Evolutionary conservation across 257 asterid genomes (phyloP), one percentile per base, ranked within the genome.

Genomic region (Hygrophila difformis): DNA sequence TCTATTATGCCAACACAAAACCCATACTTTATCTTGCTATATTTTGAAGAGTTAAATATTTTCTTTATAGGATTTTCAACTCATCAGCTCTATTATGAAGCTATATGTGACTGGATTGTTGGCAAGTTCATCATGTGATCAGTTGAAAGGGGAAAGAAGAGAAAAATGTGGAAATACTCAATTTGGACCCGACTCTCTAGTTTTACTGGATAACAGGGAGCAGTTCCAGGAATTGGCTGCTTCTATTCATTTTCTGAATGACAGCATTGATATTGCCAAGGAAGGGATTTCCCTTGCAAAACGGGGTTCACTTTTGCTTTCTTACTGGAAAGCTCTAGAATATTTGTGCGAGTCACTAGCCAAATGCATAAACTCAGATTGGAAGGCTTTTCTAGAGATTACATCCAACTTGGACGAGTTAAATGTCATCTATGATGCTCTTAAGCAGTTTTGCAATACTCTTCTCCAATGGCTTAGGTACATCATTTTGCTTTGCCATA

Each of bases 311-410:
- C 51, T 51, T 49, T 37, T 63, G 26, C 56, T 65, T 14, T 66
- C 65, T 44, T 74, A 74, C 62, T 79, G 69, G 74, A 75, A 78
- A 61, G 96, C 84, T 50, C 82, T 91, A 47, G 78, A 62, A 59
- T 91, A 77, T 50, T 66, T 82, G 34, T 79, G 94, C 48, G 77
- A 75, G 64, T 78, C 93, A 58, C 57, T 85, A 43, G 96, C 96
- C 10, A 81, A 78, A 47, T 68, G 64, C 57, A 67, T 82, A 39
- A 51, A 64, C 53, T 54, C 60, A 26, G 62, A 72, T 40, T 75
- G 77, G 71, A 77, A 64, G 48, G 78, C 63, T 43, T 54, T 82
- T 49, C 61, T 85, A 47, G 74, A 79, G 52, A 49, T 40, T 60
- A 56, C 65, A 28, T 49, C 63, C 55, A 53, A 35, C 56, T 61